Percentiles rank a stretch among this genome's conserved stretches.
Conservation (phyloP, 169 alveolate genomes). For the Plasmodium malariae region DNA sequence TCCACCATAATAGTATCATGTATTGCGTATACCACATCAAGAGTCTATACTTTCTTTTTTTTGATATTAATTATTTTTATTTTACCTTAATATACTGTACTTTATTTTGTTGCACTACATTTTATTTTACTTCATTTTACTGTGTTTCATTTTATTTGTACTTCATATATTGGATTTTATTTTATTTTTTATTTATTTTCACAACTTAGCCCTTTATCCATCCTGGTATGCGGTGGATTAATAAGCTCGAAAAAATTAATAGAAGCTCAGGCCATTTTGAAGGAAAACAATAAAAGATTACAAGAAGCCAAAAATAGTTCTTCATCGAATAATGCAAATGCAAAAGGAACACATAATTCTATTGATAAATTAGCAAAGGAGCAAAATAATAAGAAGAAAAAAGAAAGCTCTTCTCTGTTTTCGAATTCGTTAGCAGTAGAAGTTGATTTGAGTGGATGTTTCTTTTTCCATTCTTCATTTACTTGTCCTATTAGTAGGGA, state of each 20-base stretch:
- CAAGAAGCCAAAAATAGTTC: constrained; percentile 35
- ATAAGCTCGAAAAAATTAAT: constrained; percentile 77
- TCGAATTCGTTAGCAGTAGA: constrained; percentile 74
- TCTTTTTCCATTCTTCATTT: constrained; percentile 79
- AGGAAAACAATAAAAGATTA: constrained; percentile 70
- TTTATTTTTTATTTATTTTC: constrained; percentile 10
- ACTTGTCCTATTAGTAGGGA: constrained; percentile 80
- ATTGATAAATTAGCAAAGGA: constrained; percentile 40
- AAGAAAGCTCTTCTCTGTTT: constrained; percentile 20
- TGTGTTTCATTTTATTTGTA: neutral
- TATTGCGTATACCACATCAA: too few species aligned
- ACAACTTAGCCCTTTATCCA: constrained; percentile 74
- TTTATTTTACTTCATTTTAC: neutral
- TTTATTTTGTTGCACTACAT: too few species aligned
- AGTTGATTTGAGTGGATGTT: constrained; percentile 78
- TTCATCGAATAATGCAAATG: neutral
- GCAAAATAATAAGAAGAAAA: constrained; percentile 31
- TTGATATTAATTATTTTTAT: too few species aligned
- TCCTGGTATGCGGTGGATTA: constrained; percentile 76
- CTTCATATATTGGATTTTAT: neutral
- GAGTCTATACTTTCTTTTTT: too few species aligned
- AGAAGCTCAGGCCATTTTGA: constrained; percentile 67
- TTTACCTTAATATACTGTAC: too few species aligned
- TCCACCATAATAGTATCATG: too few species aligned
- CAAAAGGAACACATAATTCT: constrained; percentile 5